Evolutionary conservation across 306 rosid species (phyloP).

Genomic region (Luffa acutangula): DNA sequence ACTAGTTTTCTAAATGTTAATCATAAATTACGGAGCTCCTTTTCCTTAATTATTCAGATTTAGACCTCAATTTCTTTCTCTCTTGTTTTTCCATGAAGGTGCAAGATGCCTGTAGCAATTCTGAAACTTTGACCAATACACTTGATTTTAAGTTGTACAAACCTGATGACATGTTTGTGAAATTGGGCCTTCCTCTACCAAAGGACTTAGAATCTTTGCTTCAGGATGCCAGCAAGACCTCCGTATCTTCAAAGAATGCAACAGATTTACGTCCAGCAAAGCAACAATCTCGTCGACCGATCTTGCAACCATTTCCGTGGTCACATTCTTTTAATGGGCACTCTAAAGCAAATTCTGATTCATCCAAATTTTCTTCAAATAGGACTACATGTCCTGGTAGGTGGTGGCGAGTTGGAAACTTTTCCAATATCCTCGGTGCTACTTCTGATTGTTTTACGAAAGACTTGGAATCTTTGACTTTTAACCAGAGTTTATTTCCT

Average conservation of each 20-base stretch:
- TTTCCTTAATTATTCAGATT: neutral
- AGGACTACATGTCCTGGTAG: conserved; percentile 73
- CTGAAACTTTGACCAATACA: conserved; percentile 40
- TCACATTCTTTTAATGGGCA: conserved; percentile 70
- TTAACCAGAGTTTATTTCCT: conserved; percentile 72
- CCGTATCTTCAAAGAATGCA: conserved; percentile 37
- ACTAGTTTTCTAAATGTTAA: neutral
- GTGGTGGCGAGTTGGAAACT: conserved; percentile 55
- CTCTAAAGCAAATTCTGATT: conserved; percentile 65
- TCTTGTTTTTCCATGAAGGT: conserved; percentile 10
- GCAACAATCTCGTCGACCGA: conserved; percentile 58
- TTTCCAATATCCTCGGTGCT: conserved; percentile 26
- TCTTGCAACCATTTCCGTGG: conserved; percentile 86
- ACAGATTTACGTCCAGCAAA: conserved; percentile 57
- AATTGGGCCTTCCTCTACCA: conserved; percentile 51
- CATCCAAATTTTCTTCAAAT: conserved; percentile 51
- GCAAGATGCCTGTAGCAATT: conserved; percentile 51
- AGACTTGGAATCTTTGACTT: conserved; percentile 57
- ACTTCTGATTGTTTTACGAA: conserved; percentile 32
- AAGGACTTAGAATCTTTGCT: conserved; percentile 83
- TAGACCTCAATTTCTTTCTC: neutral
- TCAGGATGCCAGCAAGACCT: conserved; percentile 63
- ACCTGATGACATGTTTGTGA: conserved; percentile 59
- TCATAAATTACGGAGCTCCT: neutral
- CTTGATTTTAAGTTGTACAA: conserved; percentile 49